Evolutionary conservation across 1,139 yeast genomes (phyloP).

Genomic region (Saccharomycopsis hybrid): DNA sequence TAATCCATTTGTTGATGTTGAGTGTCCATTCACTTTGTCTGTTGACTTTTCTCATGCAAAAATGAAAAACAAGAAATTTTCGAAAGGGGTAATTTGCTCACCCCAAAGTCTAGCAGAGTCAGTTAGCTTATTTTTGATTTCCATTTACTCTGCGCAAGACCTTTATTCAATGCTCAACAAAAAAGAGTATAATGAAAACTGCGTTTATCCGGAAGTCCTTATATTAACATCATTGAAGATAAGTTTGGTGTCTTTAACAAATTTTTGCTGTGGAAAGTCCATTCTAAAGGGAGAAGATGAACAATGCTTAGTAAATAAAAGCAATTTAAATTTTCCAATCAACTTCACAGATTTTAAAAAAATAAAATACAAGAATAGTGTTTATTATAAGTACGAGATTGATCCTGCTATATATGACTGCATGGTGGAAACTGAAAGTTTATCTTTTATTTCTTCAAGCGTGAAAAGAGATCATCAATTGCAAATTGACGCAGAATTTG

Average conservation of each 20-base stretch:
- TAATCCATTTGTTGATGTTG: slow-evolving; percentile 2
- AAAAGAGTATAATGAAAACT: not conserved
- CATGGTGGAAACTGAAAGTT: slow-evolving; percentile 7
- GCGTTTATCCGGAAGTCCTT: slow-evolving; percentile 7
- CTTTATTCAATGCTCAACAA: slow-evolving; percentile 16
- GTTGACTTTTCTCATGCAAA: slow-evolving; percentile 18
- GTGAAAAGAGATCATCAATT: slow-evolving; percentile 17
- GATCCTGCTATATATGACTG: slow-evolving; percentile 10
- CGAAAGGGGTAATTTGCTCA: slow-evolving; percentile 15
- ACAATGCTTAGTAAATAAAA: slow-evolving; percentile 9
- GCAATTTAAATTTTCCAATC: slow-evolving; percentile 5
- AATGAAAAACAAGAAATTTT: slow-evolving; percentile 4
- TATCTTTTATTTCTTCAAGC: slow-evolving; percentile 17
- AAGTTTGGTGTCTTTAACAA: slow-evolving; percentile 7
- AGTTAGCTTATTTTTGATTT: slow-evolving; percentile 6
- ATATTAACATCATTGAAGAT: slow-evolving; percentile 5
- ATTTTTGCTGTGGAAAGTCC: slow-evolving; percentile 16
- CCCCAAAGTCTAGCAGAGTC: slow-evolving; percentile 9
- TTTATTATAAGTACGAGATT: slow-evolving; percentile 14
- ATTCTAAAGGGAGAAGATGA: slow-evolving; percentile 1
- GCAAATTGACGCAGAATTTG: slow-evolving; percentile 11
- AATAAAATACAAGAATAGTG: slow-evolving; percentile 5
- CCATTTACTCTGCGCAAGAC: slow-evolving; percentile 14
- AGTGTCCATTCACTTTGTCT: slow-evolving; percentile 12
- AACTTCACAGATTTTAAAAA: slow-evolving; percentile 13